A percentile compares a stretch with the other conserved stretches of the same genome.
These are phyloP conservation scores for Phaeomoniella chlamydospora DNA, from an alignment of 2,329 filamentous ascomycete species.

Conservation along the genomic window DNA sequence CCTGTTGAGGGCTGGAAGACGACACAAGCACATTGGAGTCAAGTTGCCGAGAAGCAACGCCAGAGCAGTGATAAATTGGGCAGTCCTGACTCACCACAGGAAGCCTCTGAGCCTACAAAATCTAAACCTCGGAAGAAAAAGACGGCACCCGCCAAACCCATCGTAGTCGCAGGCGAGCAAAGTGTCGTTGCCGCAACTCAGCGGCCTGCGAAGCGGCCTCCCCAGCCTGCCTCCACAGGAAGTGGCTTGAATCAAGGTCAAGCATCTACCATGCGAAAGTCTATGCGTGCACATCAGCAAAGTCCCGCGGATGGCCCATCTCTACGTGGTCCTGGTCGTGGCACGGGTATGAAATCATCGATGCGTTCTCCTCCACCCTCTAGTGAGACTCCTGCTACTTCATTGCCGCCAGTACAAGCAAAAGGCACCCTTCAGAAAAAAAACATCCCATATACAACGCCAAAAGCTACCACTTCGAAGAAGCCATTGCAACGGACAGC, in stretches of 20 bases:
- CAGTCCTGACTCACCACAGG: not conserved
- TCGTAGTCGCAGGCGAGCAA: not conserved
- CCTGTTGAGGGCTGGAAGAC: conserved; percentile 13
- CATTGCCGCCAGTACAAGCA: conserved; percentile 5
- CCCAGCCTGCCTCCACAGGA: conserved; percentile 2
- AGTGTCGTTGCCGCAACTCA: not conserved
- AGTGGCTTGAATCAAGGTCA: too few relatives aligned
- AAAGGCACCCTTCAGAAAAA: conserved; percentile 20
- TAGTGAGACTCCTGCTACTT: not conserved
- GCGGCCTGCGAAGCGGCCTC: not conserved
- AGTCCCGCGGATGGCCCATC: not conserved
- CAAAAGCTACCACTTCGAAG: conserved; percentile 1
- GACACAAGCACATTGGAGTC: conserved; percentile 15
- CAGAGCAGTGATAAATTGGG: not conserved
- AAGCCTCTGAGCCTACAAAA: not conserved
- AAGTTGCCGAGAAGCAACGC: conserved; percentile 8
- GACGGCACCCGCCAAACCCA: not conserved
- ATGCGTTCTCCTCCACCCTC: conserved; percentile 4
- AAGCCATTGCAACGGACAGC: conserved; percentile 33
- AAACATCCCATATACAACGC: conserved; percentile 15
- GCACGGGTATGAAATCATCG: conserved; percentile 1
- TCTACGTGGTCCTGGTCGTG: not conserved
- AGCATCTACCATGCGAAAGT: conserved; percentile 6
- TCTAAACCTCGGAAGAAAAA: not conserved
- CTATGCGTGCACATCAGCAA: conserved; percentile 6